Percentiles rank a stretch among this genome's conserved stretches.
phyloP scores from a whole-genome alignment of 2,329 filamentous ascomycete species.

The Cordyceps farinosa region DNA sequence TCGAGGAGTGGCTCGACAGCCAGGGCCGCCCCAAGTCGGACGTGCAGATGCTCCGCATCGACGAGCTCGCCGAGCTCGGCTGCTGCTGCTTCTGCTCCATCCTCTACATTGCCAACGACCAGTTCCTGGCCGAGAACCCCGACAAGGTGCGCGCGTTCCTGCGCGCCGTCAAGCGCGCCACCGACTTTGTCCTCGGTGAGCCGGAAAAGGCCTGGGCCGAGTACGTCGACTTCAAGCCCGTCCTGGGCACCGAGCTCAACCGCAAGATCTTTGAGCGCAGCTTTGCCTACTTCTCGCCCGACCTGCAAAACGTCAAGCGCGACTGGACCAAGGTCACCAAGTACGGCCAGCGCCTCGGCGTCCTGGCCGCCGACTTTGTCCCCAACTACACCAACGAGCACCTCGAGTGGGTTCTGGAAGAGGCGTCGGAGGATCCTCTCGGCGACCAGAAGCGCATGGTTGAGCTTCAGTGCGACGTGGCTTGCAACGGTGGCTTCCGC shows the following conservation, averaged over 20 bases:
- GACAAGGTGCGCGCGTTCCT: conserved; percentile 66
- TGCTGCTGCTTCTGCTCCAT: conserved; percentile 85
- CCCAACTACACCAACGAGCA: conserved; percentile 75
- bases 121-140: conserved; percentile 62
- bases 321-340: conserved; percentile 76
- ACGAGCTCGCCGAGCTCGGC: conserved; percentile 73
- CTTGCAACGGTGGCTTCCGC: conserved; percentile 61
- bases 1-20: conserved; percentile 67
- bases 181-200: conserved; percentile 64
- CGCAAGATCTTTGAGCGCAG: conserved; percentile 77
- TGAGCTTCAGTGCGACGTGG: conserved; percentile 63
- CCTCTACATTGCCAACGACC: conserved; percentile 75
- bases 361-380: conserved; percentile 59
- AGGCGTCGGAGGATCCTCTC: conserved; percentile 62
- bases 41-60: conserved; percentile 77
- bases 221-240: conserved; percentile 69
- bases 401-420: conserved; percentile 62
- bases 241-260: conserved; percentile 65
- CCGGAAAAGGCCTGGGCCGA: conserved; percentile 63
- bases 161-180: conserved; percentile 69
- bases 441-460: conserved; percentile 75
- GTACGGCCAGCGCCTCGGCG: conserved; percentile 70
- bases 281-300: conserved; percentile 71
- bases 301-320: conserved; percentile 69
- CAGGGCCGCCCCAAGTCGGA: conserved; percentile 62